Conservation (phyloP, 306 rosid species). For the Vigna trinervia region DNA sequence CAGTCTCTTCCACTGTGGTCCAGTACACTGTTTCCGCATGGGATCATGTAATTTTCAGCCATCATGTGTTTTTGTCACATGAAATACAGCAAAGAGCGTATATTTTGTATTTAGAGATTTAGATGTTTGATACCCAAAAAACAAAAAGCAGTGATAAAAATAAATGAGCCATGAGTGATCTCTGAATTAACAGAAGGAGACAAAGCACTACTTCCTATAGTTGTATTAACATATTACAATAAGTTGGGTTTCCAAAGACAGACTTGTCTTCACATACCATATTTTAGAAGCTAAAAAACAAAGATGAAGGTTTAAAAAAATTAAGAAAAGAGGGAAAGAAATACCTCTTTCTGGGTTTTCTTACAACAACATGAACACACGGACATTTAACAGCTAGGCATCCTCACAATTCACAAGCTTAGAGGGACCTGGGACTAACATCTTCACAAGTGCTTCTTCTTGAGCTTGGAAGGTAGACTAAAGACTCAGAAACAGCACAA, state of each 20-base stretch:
- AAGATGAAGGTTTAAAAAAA: conserved; percentile 1
- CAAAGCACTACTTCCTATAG: conserved; percentile 46
- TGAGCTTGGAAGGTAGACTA: conserved; percentile 69
- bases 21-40: conserved; percentile 55
- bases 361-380: conserved; percentile 36
- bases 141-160: conserved; percentile 7
- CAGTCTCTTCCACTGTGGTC: conserved; percentile 47
- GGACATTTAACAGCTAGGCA: conserved; percentile 22
- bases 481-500: conserved; percentile 75
- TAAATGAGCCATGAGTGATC: conserved; percentile 30
- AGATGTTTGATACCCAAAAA: conserved; percentile 11
- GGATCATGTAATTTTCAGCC: conserved; percentile 60
- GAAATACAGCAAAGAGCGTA: conserved; percentile 51
- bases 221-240: conserved; percentile 49
- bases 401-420: conserved; percentile 19
- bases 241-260: conserved; percentile 47
- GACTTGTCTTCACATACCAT: conserved; percentile 50
- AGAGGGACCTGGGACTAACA: conserved; percentile 47
- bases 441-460: conserved; percentile 56
- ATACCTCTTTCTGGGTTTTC: conserved; percentile 40
- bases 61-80: conserved; percentile 45
- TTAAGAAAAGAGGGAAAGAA: conserved; percentile 13
- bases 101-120: conserved; percentile 34
- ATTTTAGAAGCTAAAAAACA: conserved; percentile 28
- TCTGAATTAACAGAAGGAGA: conserved; percentile 40